Evolutionary conservation across 495 filamentous ascomycete genomes (phyloP).

Genomic region (Penicillium manginii): DNA sequence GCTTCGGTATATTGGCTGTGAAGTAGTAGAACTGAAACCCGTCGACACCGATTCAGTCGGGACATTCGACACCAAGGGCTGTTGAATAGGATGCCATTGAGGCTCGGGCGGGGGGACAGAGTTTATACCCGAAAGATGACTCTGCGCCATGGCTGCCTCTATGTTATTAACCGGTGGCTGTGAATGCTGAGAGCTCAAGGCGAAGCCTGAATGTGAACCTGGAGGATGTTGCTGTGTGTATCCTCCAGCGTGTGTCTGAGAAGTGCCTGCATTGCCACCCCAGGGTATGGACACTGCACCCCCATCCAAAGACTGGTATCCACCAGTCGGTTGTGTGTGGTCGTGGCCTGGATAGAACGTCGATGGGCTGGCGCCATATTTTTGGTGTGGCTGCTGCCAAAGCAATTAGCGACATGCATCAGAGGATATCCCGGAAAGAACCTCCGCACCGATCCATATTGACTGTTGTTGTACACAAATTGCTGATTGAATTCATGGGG

Average conservation of each 20-base stretch:
- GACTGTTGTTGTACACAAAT: not conserved
- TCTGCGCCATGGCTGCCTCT: not conserved
- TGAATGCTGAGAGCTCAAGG: slow-evolving; percentile 1
- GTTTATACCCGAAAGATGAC: slow-evolving; percentile 59
- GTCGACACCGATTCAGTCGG: not conserved
- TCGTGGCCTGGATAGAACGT: not conserved
- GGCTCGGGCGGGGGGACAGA: slow-evolving; percentile 52
- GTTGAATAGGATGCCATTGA: slow-evolving; percentile 21
- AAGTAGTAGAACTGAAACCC: slow-evolving; percentile 5
- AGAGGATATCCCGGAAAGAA: not conserved
- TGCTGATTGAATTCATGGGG: slow-evolving; percentile 14
- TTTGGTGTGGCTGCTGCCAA: slow-evolving; percentile 3
- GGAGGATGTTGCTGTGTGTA: slow-evolving; percentile 6
- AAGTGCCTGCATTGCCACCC: not conserved
- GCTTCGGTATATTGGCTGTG: slow-evolving; percentile 13
- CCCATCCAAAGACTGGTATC: not conserved
- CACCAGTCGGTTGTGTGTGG: not conserved
- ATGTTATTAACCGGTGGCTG: not conserved
- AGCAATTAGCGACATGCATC: slow-evolving; percentile 5
- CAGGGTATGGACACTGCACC: not conserved
- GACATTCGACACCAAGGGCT: slow-evolving; percentile 1
- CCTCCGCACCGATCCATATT: slow-evolving; percentile 19
- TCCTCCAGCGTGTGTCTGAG: slow-evolving; percentile 2
- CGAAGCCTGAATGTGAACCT: slow-evolving; percentile 1
- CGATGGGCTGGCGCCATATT: not conserved